These are phyloP conservation scores for Cryphonectria naterciae DNA, from an alignment of 2,329 filamentous ascomycete species.

Conservation along the genomic window DNA sequence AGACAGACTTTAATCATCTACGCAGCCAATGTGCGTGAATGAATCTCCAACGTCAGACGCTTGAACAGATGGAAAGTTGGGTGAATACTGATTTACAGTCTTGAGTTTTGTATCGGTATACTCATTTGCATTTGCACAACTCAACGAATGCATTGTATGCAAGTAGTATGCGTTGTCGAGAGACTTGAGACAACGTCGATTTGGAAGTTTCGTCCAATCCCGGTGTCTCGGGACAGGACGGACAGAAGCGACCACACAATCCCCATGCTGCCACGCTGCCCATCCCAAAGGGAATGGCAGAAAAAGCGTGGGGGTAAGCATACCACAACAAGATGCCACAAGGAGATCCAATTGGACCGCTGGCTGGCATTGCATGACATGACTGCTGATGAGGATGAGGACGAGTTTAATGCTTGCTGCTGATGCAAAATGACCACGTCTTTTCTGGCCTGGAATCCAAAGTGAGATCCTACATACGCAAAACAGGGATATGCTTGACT, in stretches of 20 bases:
- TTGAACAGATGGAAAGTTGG: background rate
- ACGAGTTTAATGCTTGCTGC: background rate
- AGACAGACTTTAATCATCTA: background rate
- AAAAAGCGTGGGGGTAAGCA: slow-evolving; percentile 5
- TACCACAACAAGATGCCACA: background rate
- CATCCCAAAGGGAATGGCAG: background rate
- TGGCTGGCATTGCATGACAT: background rate
- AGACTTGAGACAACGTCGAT: background rate
- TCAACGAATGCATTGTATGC: background rate
- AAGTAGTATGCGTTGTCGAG: background rate
- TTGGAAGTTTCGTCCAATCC: background rate
- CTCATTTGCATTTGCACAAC: background rate
- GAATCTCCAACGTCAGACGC: background rate
- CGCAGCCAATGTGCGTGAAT: background rate
- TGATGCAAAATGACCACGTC: background rate
- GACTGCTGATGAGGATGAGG: background rate
- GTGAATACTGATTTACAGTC: background rate
- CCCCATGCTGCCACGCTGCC: background rate
- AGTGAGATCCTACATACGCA: background rate
- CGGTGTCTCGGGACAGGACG: background rate
- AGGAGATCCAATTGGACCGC: background rate
- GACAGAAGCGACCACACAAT: background rate
- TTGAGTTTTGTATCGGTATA: background rate
- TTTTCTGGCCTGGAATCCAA: background rate
- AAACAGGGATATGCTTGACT: slow-evolving; percentile 15